A percentile compares a stretch with the other conserved stretches of the same genome.
These are phyloP conservation scores for Botrytis galanthina DNA, from an alignment of 2,329 filamentous ascomycete genomes.

Conservation along the genomic window DNA sequence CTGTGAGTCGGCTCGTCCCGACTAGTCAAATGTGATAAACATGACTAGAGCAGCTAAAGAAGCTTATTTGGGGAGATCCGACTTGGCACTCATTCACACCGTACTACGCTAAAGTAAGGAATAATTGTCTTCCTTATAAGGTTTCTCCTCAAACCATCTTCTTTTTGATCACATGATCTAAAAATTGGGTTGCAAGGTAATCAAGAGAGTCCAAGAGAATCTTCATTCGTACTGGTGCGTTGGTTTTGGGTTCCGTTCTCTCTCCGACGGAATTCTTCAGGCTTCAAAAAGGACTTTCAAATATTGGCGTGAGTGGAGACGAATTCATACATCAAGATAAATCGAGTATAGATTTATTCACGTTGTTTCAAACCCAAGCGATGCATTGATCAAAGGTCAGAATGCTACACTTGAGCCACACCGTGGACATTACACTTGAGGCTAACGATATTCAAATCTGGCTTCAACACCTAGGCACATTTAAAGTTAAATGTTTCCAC, in stretches of 20 bases:
- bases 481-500: not conserved
- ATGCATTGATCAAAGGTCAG: not conserved
- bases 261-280: not conserved
- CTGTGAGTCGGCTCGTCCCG: not conserved
- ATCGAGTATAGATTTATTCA: not conserved
- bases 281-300: not conserved
- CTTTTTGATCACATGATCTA: not conserved
- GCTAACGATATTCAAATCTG: not conserved
- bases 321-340: not conserved
- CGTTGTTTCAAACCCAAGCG: not conserved
- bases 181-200: not conserved
- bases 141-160: not conserved
- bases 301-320: not conserved
- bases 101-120: not conserved
- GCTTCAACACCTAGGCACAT: not conserved
- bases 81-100: not conserved
- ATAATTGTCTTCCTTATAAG: not conserved
- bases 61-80: constrained; percentile 13
- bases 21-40: not conserved
- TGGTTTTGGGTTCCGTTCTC: not conserved
- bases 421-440: not conserved
- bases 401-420: not conserved
- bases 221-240: not conserved
- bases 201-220: not conserved
- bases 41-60: not conserved